Base-by-base conservation (phyloP, 176 grass and related monocot species). In the Paspalum notatum region DNA sequence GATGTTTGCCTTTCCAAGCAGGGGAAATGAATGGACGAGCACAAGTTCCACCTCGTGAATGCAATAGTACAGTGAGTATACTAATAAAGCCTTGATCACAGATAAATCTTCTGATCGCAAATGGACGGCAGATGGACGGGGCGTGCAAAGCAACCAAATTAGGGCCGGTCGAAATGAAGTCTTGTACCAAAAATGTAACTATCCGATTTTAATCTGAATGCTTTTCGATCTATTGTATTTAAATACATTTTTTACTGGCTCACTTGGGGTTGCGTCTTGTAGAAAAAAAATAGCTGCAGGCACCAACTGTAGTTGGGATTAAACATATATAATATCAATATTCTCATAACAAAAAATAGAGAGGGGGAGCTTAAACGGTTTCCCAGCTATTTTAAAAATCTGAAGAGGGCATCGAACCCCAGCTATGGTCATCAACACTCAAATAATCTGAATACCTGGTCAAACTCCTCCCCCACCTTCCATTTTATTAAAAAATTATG, bases 301-400 rank as follows among this genome's bases (percentile, higher is more conserved):
- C n/a, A n/a, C n/a, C n/a, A n/a, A n/a, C n/a, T 32, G 32, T 32
- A 3, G 12, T 43, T 39, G 44, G 55, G 43, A 77, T 44, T 54
- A n/a, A 21, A 46, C 3, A 12, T 63, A 52, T 54, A 76, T 49
- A 25, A 8, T 49, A 3, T 49, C 13, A 49, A 25, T 22, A 26
- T 8, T 71, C 45, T 27, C 27, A 17, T 24, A 7, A 22, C 10
- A 69, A 0, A 4, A 70, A 8, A 25, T n/a, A n/a, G 22, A 62
- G 59, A 70, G 6, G n/a, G n/a, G 43, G 43, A 48, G 44, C 67
- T 48, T 70, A 46, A 68, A 14, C 46, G 26, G 67, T 47, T 69
- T 68, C n/a, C 66, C 43, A 68, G 5, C 66, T 68, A 46, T 43
- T 22, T 20, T 68, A 46, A 47, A n/a, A 68, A 68, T 68, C 21